Percentiles rank a stretch among this genome's conserved stretches.
Evolutionary conservation across 352 stramenopile species (phyloP).

Genomic region (Phytopythium montanum): DNA sequence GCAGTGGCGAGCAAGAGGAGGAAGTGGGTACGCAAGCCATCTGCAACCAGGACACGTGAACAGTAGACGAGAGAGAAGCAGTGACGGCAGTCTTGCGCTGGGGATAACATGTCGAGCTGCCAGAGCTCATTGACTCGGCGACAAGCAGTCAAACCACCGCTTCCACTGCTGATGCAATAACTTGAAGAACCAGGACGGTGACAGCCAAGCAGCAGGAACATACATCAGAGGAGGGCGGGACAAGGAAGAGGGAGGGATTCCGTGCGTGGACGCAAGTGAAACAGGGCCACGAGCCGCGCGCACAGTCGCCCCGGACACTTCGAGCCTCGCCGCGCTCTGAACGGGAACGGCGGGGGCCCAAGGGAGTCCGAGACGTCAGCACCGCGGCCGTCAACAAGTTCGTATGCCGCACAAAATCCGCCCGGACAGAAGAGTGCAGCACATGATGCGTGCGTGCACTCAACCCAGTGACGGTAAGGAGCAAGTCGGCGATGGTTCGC

Average conservation of each 20-base stretch:
- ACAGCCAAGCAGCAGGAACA: too few relatives aligned
- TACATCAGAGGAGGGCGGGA: background rate
- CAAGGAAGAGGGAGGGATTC: constrained; percentile 27
- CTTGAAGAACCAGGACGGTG: background rate
- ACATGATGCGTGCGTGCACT: too few relatives aligned
- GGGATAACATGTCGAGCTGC: too few relatives aligned
- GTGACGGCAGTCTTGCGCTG: too few relatives aligned
- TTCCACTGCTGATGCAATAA: too few relatives aligned
- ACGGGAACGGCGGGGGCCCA: background rate
- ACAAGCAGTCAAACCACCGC: too few relatives aligned
- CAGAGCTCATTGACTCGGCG: too few relatives aligned
- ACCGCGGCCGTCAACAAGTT: constrained; percentile 13
- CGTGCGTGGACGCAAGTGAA: constrained; percentile 29
- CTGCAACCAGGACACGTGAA: background rate
- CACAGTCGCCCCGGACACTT: background rate
- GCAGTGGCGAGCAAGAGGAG: background rate
- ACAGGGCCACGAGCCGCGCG: constrained; percentile 4
- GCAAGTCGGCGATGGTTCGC: constrained; percentile 36
- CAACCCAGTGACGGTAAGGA: constrained; percentile 89
- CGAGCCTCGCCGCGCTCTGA: background rate
- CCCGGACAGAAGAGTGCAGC: constrained; percentile 89
- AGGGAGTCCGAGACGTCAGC: background rate
- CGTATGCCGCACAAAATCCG: constrained; percentile 77
- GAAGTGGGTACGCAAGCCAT: background rate
- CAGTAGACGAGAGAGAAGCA: background rate